phyloP scores from a whole-genome alignment of 2,329 filamentous ascomycete species.

The Malbranchea zuffiana region DNA sequence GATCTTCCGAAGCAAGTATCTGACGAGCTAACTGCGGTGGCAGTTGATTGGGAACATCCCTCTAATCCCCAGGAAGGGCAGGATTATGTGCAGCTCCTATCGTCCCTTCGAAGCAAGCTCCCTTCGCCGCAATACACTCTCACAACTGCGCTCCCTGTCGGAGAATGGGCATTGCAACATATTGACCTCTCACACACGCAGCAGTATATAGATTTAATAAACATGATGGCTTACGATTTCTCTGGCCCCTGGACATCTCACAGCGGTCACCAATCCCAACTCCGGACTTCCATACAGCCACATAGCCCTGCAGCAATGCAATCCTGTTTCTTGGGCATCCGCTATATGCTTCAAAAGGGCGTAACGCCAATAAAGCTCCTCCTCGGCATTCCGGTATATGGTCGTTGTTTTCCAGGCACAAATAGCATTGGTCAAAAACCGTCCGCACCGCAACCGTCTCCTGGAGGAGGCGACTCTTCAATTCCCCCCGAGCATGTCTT shows the following conservation, averaged over 20 bases:
- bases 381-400: constrained; percentile 64
- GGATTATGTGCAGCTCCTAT: constrained; percentile 60
- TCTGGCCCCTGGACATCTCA: constrained; percentile 57
- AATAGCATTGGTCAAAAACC: constrained; percentile 49
- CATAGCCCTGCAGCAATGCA: constrained; percentile 46
- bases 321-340: constrained; percentile 56
- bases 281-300: constrained; percentile 47
- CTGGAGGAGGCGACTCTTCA: constrained; percentile 18
- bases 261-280: constrained; percentile 65
- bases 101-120: constrained; percentile 55
- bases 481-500: constrained; percentile 59
- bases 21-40: neutral
- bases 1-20: neutral
- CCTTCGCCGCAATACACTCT: constrained; percentile 58
- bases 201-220: constrained; percentile 61
- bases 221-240: constrained; percentile 74
- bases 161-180: constrained; percentile 53
- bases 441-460: neutral
- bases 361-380: constrained; percentile 62
- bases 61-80: constrained; percentile 53
- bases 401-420: constrained; percentile 60
- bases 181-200: constrained; percentile 56
- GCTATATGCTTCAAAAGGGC: constrained; percentile 53
- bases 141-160: constrained; percentile 61
- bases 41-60: constrained; percentile 76